phyloP scores from a whole-genome alignment of 208 protist species.

The Trypanosoma mega region DNA sequence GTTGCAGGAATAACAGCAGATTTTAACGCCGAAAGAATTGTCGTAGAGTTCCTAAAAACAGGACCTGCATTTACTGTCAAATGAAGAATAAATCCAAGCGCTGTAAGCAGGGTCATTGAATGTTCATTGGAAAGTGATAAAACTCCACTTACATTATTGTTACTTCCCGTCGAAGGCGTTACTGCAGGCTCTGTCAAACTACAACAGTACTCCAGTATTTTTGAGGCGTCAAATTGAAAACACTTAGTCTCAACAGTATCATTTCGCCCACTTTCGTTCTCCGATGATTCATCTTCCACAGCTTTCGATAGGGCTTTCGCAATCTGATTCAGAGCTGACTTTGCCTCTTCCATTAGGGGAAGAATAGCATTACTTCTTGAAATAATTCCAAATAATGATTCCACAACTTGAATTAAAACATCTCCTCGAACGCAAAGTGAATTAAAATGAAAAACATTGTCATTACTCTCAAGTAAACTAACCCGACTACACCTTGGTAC shows the following conservation, averaged over 20 bases:
- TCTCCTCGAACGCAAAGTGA: slow-evolving; percentile 43
- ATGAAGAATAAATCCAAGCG: slow-evolving; percentile 60
- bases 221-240: slow-evolving; percentile 14
- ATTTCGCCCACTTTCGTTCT: background rate
- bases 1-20: slow-evolving; percentile 79
- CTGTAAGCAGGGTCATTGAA: slow-evolving; percentile 34
- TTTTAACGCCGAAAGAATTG: slow-evolving; percentile 76
- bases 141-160: slow-evolving; percentile 3
- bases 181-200: slow-evolving; percentile 9
- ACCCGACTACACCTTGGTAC: slow-evolving; percentile 45
- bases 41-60: slow-evolving; percentile 69
- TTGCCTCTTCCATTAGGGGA: slow-evolving; percentile 45
- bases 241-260: background rate
- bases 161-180: background rate
- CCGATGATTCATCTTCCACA: slow-evolving; percentile 29
- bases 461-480: slow-evolving; percentile 13
- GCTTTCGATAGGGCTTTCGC: slow-evolving; percentile 59
- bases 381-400: slow-evolving; percentile 51
- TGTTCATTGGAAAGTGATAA: slow-evolving; percentile 6
- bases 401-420: slow-evolving; percentile 43
- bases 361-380: slow-evolving; percentile 33
- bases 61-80: slow-evolving; percentile 88
- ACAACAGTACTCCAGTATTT: slow-evolving; percentile 18
- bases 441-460: slow-evolving; percentile 25
- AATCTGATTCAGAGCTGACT: slow-evolving; percentile 46